Evolutionary conservation across 495 filamentous ascomycete genomes (phyloP), one percentile per base, ranked within the genome.

Genomic region (Penicillium parvum): DNA sequence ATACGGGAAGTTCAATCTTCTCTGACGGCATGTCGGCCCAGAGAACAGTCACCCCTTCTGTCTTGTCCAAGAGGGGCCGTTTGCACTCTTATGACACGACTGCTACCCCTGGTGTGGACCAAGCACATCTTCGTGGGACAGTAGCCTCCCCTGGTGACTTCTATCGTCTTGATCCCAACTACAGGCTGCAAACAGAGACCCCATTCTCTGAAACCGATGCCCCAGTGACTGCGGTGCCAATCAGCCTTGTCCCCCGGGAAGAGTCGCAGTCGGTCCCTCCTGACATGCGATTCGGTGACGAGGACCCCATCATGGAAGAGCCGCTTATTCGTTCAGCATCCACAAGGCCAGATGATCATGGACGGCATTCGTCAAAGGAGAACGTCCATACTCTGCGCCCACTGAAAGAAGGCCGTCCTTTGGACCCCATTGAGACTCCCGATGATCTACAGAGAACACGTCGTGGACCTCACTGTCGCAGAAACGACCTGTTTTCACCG

Each of bases 181-280:
- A 90, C 63, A 72, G 83, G 22, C 83, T 88, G 45, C 75, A 73
- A 6, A 6, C 28, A 3, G 4, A 30, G 28, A 95, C 89, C 0
- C 90, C 92, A 2, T 81, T 87, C 52, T 94, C 90, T 0, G 88
- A 90, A 40, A 84, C 86, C 71, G 92, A 97, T 61, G 83, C 85
- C n/a, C 90, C 92, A 0, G 57, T 95, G 3, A 92, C 87, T 1
- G 77, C 85, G 4, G 68, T 90, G 14, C 81, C 80, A 0, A 44
- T 81, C 3, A 84, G 81, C 0, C 84, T 84, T 2, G 69, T 91
- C 32, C 73, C 78, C 5, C 81, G 92, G 2, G 79, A 86, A 38
- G 64, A 65, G 7, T 90, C 88, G 4, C 87, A 95, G 53, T 96
- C 90, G 1, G 92, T 96, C 0, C 92, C 92, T 15, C 91, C 92